These are phyloP conservation scores for Chlorella ohadii DNA, from an alignment of 139 green algal species.

Conservation along the genomic window DNA sequence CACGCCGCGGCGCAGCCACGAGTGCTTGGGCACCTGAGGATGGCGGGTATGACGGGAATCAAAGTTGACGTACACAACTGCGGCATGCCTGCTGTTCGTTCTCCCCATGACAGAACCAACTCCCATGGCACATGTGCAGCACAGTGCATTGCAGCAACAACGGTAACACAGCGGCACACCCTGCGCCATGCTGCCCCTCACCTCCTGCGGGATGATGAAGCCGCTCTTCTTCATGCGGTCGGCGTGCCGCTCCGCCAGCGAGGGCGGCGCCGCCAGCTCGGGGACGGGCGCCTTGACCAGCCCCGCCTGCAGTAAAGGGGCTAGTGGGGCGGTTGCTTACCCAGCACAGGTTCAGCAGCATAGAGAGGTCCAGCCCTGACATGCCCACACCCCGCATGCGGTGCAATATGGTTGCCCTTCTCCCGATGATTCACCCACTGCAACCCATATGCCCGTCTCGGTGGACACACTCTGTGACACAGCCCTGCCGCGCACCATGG, in stretches of 20 bases:
- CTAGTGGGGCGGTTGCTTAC: no score
- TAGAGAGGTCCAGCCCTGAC: no score
- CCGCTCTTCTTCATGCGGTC: constrained; percentile 69
- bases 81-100: no score
- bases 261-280: constrained; percentile 26
- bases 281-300: constrained; percentile 58
- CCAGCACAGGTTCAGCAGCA: no score
- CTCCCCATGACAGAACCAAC: no score
- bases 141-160: not conserved
- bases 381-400: not conserved
- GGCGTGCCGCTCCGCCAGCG: constrained; percentile 30
- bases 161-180: not conserved
- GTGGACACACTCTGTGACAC: no score
- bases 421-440: not conserved
- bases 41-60: no score
- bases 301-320: constrained; percentile 45
- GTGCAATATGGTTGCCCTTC: not conserved
- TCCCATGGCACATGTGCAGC: not conserved
- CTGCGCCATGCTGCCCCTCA: no score
- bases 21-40: constrained; percentile 88
- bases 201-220: constrained; percentile 81
- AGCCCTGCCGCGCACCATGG: constrained; percentile 66
- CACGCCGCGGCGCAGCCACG: constrained; percentile 89
- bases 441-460: not conserved
- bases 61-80: no score